These are phyloP conservation scores for Coniochaeta sp. DNA, from an alignment of 2,329 filamentous ascomycete genomes.

Conservation along the genomic window DNA sequence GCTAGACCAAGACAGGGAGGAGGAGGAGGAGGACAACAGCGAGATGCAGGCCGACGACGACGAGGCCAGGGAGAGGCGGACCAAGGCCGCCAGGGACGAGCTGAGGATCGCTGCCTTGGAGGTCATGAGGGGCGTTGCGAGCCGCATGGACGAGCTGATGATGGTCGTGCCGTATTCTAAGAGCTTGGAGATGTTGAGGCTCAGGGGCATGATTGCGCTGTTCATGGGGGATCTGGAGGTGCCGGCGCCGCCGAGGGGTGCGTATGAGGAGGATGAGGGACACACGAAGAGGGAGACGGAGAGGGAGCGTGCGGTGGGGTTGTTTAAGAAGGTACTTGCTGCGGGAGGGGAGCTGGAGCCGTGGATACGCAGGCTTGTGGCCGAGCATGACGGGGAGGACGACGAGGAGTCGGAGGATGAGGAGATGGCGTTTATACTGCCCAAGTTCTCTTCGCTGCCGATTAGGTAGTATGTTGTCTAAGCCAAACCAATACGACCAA, in stretches of 20 bases:
- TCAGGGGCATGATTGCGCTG: conserved; percentile 67
- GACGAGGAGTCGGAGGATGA: conserved; percentile 14
- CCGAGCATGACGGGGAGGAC: conserved; percentile 17
- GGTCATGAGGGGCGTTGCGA: conserved; percentile 55
- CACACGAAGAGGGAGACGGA: conserved; percentile 25
- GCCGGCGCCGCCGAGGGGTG: conserved; percentile 24
- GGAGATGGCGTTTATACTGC: conserved; percentile 12
- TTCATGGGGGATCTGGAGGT: conserved; percentile 66
- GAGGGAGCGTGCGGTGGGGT: conserved; percentile 20
- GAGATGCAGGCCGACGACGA: conserved; percentile 15
- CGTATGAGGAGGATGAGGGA: conserved; percentile 22
- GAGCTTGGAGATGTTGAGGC: conserved; percentile 56
- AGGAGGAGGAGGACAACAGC: conserved; percentile 13
- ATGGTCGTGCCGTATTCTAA: conserved; percentile 63
- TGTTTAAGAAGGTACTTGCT: conserved; percentile 20
- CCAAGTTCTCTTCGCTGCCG: conserved; percentile 25
- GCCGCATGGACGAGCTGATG: conserved; percentile 65
- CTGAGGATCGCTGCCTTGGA: conserved; percentile 45
- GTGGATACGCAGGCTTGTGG: neutral
- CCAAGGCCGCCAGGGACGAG: conserved; percentile 27
- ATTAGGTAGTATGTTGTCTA: conserved; percentile 10
- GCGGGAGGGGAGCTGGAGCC: conserved; percentile 20
- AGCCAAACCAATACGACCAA: neutral
- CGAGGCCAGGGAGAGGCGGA: conserved; percentile 8
- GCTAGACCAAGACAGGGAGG: conserved; percentile 22